Conservation (phyloP, 2,329 filamentous ascomycete genomes). For the Ploettnerulaceae sp. region DNA sequence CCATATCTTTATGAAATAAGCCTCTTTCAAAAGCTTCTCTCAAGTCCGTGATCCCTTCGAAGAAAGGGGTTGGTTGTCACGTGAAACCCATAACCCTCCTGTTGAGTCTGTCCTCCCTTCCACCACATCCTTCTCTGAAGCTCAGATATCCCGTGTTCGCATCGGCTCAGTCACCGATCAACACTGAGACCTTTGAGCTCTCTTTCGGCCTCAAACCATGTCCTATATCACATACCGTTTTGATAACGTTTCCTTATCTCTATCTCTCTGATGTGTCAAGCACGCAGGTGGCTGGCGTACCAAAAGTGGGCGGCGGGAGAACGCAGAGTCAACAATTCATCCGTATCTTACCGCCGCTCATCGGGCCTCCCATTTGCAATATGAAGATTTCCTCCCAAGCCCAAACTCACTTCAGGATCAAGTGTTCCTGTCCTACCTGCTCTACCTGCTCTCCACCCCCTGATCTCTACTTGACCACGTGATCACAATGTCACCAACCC, state of each 20-base stretch:
- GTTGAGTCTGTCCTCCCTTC: too few relatives aligned
- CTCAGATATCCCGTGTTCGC: too few relatives aligned
- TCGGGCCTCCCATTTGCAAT: background rate
- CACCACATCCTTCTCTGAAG: too few relatives aligned
- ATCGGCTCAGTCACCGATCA: background rate
- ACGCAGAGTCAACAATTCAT: background rate
- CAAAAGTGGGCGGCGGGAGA: constrained; percentile 6
- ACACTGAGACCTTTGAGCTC: background rate
- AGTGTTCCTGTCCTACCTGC: background rate
- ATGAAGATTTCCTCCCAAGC: background rate
- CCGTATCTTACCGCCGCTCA: background rate
- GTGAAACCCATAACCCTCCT: too few relatives aligned
- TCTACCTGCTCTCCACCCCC: background rate
- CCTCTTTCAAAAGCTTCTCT: background rate
- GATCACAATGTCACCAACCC: constrained; percentile 12
- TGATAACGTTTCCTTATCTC: constrained; percentile 5
- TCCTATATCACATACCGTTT: background rate
- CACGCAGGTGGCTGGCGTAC: too few relatives aligned
- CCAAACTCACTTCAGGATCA: too few relatives aligned
- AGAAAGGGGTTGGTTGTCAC: too few relatives aligned
- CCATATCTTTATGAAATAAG: background rate
- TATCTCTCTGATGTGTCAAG: constrained; percentile 1
- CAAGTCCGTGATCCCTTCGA: too few relatives aligned
- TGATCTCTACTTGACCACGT: background rate
- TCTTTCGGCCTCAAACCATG: background rate